Percentiles rank a stretch among this genome's conserved stretches.
These are phyloP conservation scores for Vaccinium macrocarpon DNA, from an alignment of 148 eudicot genomes.

Conservation along the genomic window DNA sequence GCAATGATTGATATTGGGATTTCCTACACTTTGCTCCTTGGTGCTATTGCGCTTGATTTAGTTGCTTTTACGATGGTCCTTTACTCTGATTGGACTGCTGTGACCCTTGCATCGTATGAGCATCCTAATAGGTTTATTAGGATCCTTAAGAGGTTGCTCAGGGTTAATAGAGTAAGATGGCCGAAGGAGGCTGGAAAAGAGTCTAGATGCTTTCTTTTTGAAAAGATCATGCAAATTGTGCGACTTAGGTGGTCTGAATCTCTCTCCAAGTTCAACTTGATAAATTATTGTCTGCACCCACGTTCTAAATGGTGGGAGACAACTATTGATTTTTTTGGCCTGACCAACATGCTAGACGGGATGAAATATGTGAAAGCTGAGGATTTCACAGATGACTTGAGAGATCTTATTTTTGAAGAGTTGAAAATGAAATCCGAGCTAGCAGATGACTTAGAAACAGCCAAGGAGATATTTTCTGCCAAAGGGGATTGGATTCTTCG, in stretches of 20 bases:
- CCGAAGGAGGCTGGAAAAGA: not conserved
- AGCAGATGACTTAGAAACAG: conserved; percentile 31
- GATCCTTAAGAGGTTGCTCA: not conserved
- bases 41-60: conserved; percentile 41
- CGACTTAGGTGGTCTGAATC: conserved; percentile 36
- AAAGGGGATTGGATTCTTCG: conserved; percentile 13
- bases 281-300: conserved; percentile 27
- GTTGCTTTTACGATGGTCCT: conserved; percentile 34
- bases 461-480: conserved; percentile 11
- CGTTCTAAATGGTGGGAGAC: conserved; percentile 12
- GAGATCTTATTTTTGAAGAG: conserved; percentile 33
- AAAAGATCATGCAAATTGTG: not conserved
- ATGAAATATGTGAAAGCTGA: conserved; percentile 19
- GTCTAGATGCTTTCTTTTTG: not conserved
- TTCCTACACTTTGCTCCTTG: conserved; percentile 27
- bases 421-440: conserved; percentile 27
- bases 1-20: conserved; percentile 22
- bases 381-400: conserved; percentile 18
- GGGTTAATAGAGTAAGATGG: conserved; percentile 7
- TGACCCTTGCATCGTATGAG: conserved; percentile 14
- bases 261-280: conserved; percentile 28
- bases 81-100: conserved; percentile 37
- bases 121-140: not conserved
- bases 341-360: conserved; percentile 26
- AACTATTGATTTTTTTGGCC: conserved; percentile 20